Base-by-base conservation (phyloP, 306 rosid genomes). In the Rosa multiflora region DNA sequence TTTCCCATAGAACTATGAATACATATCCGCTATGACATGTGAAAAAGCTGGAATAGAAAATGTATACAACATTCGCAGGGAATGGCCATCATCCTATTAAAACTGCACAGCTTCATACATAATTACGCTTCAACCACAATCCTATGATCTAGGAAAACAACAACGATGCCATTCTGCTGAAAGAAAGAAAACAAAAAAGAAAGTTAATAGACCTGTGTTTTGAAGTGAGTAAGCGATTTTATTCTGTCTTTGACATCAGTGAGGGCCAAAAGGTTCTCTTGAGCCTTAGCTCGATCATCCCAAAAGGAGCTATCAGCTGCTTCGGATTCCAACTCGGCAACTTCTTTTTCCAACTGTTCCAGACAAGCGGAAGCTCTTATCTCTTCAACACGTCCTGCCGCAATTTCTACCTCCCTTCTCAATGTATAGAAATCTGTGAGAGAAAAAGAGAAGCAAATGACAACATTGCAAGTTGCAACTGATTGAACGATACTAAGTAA, bases 201-300 rank as follows among this genome's bases (percentile, higher is more conserved):
- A 78, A 48, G 67, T 67, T 73, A 47, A 77, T 14, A 66, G 35
- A 94, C 98, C 97, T 91, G 96, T 47, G 88, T 74, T 88, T 92
- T 89, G 79, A 89, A 89, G 47, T 90, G 91, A 18, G 83, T 51
- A 75, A 94, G 97, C 90, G 90, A 74, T 68, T 87, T 92, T 10
- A 92, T 87, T 87, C 84, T 92, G 62, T 94, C 99, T 85, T 92
- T 94, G 82, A 88, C 88, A 74, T 94, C 98, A 63, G 93, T 86
- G 75, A 92, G 81, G 29, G 92, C 87, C 43, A 73, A 79, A 68
- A 95, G 98, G 81, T 83, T 87, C 82, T 89, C 83, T 82, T 94
- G 97, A 84, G 99, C 99, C 78, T 79, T 85, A 77, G 90, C 87
- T 82, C 83, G 92, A 81, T 94, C 80, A 72, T 92, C 97, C 99